A percentile compares a stretch with the other conserved stretches of the same genome.
Evolutionary conservation across 805 yeast genomes (phyloP).

Genomic region (Komagataella mondaviorum): DNA sequence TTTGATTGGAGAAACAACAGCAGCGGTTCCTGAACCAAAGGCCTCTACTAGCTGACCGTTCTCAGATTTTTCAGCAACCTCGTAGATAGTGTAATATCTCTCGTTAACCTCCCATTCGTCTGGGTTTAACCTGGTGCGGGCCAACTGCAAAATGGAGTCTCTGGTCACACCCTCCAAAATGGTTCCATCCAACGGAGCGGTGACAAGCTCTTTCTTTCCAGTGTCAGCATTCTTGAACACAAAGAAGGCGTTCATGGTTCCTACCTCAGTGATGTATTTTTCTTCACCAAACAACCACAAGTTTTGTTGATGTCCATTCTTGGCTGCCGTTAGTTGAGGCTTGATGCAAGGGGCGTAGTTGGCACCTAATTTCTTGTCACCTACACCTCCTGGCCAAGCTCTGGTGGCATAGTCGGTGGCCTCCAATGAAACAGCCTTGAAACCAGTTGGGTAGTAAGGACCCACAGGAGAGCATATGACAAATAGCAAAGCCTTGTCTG

Average conservation of each 20-base stretch:
- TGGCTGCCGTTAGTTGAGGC: conserved; percentile 85
- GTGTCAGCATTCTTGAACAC: conserved; percentile 63
- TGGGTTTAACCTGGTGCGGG: conserved; percentile 61
- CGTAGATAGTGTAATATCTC: conserved; percentile 71
- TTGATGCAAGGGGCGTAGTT: conserved; percentile 92
- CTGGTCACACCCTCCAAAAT: conserved; percentile 95
- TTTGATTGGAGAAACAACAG: conserved; percentile 87
- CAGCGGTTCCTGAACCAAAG: conserved; percentile 97
- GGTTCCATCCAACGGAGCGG: conserved; percentile 96
- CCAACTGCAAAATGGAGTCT: conserved; percentile 69
- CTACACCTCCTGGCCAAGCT: conserved; percentile 99
- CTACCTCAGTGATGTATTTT: conserved; percentile 83
- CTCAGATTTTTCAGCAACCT: conserved; percentile 63
- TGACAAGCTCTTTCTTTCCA: conserved; percentile 83
- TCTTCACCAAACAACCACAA: conserved; percentile 93
- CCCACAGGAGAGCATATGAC: conserved; percentile 95
- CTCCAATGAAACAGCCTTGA: conserved; percentile 88
- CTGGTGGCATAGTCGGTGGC: conserved; percentile 94
- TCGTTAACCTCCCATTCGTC: conserved; percentile 76
- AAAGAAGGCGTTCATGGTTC: conserved; percentile 92
- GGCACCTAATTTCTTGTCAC: conserved; percentile 93
- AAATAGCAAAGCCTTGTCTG: conserved; percentile 68
- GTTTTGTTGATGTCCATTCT: conserved; percentile 89
- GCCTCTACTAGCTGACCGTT: conserved; percentile 87
- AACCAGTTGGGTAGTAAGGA: conserved; percentile 89